A percentile compares a stretch with the other conserved stretches of the same genome.
Evolutionary conservation across 495 filamentous ascomycete species (phyloP).

Genomic region (Entonaema liquescens): DNA sequence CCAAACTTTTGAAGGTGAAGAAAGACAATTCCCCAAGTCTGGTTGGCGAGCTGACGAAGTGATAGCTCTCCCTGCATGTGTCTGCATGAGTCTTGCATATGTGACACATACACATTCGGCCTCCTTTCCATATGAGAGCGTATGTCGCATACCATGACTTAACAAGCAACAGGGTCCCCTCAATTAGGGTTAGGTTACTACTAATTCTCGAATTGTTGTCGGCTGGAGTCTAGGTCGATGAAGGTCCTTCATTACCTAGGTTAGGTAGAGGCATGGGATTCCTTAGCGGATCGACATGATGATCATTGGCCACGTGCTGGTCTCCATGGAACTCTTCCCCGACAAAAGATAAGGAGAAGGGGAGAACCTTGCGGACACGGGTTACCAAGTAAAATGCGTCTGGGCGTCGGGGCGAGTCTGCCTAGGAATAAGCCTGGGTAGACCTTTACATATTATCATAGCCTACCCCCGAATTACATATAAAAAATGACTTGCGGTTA

Average conservation of each 20-base stretch:
- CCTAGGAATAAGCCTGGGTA: not conserved
- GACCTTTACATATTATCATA: no score
- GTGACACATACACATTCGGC: not conserved
- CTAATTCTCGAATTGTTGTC: conserved; percentile 6
- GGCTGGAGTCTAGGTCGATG: not conserved
- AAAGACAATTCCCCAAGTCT: conserved; percentile 13
- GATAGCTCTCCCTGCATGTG: conserved; percentile 26
- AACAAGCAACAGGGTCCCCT: conserved; percentile 1
- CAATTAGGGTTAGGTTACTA: conserved; percentile 4
- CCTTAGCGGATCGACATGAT: conserved; percentile 25
- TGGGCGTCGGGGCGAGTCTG: not conserved
- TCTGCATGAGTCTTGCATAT: not conserved
- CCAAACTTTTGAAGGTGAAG: conserved; percentile 29
- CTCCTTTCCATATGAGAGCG: not conserved
- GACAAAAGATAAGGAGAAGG: conserved; percentile 28
- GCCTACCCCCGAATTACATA: no score
- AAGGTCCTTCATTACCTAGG: not conserved
- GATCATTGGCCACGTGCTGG: conserved; percentile 36
- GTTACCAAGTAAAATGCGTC: not conserved
- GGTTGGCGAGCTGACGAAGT: conserved; percentile 25
- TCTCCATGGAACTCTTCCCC: conserved; percentile 20
- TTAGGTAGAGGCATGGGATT: not conserved
- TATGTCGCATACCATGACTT: conserved; percentile 10
- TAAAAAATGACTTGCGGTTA: not conserved
- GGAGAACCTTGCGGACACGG: conserved; percentile 19